A percentile compares a stretch with the other conserved stretches of the same genome.
phyloP scores from a whole-genome alignment of 768 basidiomycete genomes.

The Macrolepiota fuliginosa region DNA sequence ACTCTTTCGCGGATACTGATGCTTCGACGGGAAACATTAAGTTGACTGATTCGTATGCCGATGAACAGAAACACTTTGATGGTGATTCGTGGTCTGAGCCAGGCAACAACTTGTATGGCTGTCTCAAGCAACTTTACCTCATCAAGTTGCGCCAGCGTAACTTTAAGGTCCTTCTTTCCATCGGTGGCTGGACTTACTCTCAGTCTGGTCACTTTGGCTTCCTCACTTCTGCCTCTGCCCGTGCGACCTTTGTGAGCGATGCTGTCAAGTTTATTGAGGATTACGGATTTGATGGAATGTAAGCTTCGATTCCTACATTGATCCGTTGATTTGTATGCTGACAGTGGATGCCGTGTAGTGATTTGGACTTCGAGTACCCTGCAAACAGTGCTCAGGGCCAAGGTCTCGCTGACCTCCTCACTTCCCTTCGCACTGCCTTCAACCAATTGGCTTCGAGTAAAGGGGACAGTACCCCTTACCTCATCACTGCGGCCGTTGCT shows the following conservation, averaged over 20 bases:
- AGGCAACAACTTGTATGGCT: constrained; percentile 80
- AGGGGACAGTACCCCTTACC: constrained; percentile 59
- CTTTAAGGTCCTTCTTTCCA: constrained; percentile 47
- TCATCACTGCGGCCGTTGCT: constrained; percentile 60
- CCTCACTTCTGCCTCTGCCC: constrained; percentile 46
- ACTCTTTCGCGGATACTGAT: constrained; percentile 76
- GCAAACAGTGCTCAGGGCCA: constrained; percentile 53
- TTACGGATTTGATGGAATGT: constrained; percentile 83
- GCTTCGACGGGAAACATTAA: constrained; percentile 57
- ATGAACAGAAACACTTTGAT: constrained; percentile 73
- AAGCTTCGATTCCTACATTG: constrained; percentile 18
- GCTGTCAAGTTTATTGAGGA: constrained; percentile 68
- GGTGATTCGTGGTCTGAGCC: constrained; percentile 71
- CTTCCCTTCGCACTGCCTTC: constrained; percentile 60
- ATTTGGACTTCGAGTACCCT: constrained; percentile 82
- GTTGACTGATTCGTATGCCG: constrained; percentile 74
- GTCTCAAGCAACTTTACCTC: constrained; percentile 71
- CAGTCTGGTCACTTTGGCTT: constrained; percentile 66
- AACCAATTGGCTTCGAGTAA: constrained; percentile 54
- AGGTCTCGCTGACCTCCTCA: constrained; percentile 65
- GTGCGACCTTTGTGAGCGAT: constrained; percentile 55
- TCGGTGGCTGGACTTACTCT: constrained; percentile 72
- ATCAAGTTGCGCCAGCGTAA: constrained; percentile 60
- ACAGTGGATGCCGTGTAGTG: constrained; percentile 33
- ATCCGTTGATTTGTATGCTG: background rate